Conservation (phyloP, 345 rosid species). For the Gossypium ekmanianum region DNA sequence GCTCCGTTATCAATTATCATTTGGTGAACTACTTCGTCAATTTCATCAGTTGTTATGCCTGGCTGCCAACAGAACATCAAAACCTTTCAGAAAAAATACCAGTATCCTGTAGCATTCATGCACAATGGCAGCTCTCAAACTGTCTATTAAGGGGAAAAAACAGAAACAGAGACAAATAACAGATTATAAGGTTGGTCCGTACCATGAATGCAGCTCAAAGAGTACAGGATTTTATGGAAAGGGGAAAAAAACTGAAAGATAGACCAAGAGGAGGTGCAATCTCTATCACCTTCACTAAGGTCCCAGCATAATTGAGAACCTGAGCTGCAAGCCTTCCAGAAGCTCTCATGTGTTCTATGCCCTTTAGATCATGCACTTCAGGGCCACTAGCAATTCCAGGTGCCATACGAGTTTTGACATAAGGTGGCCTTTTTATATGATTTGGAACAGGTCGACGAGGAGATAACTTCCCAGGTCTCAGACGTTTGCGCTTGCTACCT, state of each 20-base stretch:
- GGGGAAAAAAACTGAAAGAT: neutral
- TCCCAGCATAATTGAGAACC: slow-evolving; percentile 78
- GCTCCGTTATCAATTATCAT: slow-evolving; percentile 94
- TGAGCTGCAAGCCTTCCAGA: slow-evolving; percentile 87
- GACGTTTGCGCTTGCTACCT: slow-evolving; percentile 43
- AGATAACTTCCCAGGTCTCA: slow-evolving; percentile 71
- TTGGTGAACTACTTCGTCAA: slow-evolving; percentile 85
- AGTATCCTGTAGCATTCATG: neutral
- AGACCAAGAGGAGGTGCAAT: neutral
- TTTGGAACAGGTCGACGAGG: slow-evolving; percentile 70
- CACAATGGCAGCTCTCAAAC: neutral
- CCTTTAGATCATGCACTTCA: slow-evolving; percentile 72
- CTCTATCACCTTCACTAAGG: slow-evolving; percentile 67
- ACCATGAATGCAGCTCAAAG: neutral
- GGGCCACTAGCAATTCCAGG: slow-evolving; percentile 75
- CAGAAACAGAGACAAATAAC: neutral
- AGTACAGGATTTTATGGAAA: neutral
- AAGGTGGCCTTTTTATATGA: slow-evolving; percentile 62
- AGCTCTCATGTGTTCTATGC: slow-evolving; percentile 81
- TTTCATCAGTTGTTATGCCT: slow-evolving; percentile 82
- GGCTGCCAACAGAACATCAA: slow-evolving; percentile 57
- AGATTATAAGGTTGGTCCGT: neutral
- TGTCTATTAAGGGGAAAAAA: neutral
- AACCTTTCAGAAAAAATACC: slow-evolving; percentile 18
- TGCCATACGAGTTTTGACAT: slow-evolving; percentile 44